These are phyloP conservation scores for Coemansia sp. DNA, from an alignment of 192 early-diverging fungal species.

Conservation along the genomic window DNA sequence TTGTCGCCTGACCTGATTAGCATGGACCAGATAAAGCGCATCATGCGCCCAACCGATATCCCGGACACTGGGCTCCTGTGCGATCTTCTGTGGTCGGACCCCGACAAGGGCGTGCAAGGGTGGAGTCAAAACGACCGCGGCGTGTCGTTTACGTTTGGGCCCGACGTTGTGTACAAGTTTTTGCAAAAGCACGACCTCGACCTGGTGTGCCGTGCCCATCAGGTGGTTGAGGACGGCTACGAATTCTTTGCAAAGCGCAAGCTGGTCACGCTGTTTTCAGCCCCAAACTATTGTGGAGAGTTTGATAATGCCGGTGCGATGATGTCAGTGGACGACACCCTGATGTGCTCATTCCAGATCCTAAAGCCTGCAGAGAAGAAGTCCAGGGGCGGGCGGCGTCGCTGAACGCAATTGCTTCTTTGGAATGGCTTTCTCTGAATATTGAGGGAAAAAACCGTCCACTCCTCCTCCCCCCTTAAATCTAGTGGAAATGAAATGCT, in stretches of 20 bases:
- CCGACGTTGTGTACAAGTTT: constrained; percentile 89
- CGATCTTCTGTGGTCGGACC: constrained; percentile 97
- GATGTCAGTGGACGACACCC: constrained; percentile 84
- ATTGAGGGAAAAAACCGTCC: neutral
- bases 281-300: constrained; percentile 96
- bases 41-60: constrained; percentile 97
- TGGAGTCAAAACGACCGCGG: constrained; percentile 98
- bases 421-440: neutral
- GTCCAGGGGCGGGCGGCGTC: constrained; percentile 43
- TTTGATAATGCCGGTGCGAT: constrained; percentile 87
- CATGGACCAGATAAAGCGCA: constrained; percentile 96
- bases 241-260: constrained; percentile 98
- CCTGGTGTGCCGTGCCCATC: constrained; percentile 96
- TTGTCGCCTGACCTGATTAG: constrained; percentile 93
- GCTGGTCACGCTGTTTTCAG: constrained; percentile 93
- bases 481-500: neutral
- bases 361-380: constrained; percentile 88
- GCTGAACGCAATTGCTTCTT: constrained; percentile 14
- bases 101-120: constrained; percentile 92
- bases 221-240: constrained; percentile 98
- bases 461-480: neutral
- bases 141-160: constrained; percentile 94
- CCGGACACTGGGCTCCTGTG: constrained; percentile 95
- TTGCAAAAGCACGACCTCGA: constrained; percentile 97
- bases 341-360: constrained; percentile 92